Conservation (phyloP, 306 rosid genomes). For the Canavalia gladiata region DNA sequence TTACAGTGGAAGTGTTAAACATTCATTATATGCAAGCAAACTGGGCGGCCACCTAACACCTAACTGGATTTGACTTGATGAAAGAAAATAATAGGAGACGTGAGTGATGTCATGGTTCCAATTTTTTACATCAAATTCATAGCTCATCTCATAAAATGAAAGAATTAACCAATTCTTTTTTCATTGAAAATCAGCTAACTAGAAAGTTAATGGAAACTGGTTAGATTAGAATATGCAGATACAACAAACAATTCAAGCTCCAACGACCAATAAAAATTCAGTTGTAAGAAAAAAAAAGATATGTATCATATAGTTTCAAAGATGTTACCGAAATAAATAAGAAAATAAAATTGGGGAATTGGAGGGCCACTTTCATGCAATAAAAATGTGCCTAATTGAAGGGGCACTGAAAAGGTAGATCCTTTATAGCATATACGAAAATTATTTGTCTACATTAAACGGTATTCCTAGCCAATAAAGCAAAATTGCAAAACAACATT, state of each 20-base stretch:
- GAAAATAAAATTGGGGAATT: conserved; percentile 18
- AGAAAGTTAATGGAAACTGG: background rate
- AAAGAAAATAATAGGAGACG: background rate
- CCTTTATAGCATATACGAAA: background rate
- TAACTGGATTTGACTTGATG: background rate
- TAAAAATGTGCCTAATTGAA: background rate
- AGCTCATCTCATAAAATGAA: background rate
- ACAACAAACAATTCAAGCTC: conserved; percentile 12
- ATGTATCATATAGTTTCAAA: background rate
- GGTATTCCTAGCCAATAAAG: background rate
- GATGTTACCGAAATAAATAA: background rate
- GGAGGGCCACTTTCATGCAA: conserved; percentile 9
- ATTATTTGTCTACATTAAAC: conserved; percentile 1
- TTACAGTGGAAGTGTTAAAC: background rate
- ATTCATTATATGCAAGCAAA: background rate
- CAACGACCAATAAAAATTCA: background rate
- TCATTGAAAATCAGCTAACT: background rate
- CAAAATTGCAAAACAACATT: background rate
- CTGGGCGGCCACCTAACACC: background rate
- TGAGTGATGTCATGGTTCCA: background rate
- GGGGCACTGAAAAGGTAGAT: background rate
- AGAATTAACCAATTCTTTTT: background rate
- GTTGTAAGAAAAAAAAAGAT: no score
- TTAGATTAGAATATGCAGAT: background rate
- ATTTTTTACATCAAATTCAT: conserved; percentile 17